These are phyloP conservation scores for Podospora comata DNA, from an alignment of 495 filamentous ascomycete species.

Conservation along the genomic window DNA sequence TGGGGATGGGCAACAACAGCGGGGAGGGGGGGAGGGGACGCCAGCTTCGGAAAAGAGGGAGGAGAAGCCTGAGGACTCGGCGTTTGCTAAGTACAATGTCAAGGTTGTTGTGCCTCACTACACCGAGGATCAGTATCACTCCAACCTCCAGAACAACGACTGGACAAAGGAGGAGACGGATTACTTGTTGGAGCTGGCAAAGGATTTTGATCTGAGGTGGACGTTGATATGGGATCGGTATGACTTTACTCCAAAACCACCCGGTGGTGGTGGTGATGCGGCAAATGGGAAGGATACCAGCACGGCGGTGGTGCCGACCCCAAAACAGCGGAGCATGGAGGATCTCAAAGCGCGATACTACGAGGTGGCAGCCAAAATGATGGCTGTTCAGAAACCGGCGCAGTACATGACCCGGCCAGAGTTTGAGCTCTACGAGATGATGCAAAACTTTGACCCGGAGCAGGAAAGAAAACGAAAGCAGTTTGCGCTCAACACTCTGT, in stretches of 20 bases:
- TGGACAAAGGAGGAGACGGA: conserved; percentile 94
- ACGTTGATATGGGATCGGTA: conserved; percentile 91
- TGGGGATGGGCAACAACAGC: conserved; percentile 18
- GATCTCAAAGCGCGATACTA: conserved; percentile 93
- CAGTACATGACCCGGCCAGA: conserved; percentile 82
- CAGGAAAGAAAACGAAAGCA: conserved; percentile 77
- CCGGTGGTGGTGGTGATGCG: conserved; percentile 31
- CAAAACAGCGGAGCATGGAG: conserved; percentile 67
- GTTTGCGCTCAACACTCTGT: conserved; percentile 73
- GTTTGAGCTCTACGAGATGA: conserved; percentile 74
- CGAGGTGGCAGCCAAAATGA: conserved; percentile 74
- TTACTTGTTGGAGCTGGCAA: conserved; percentile 70
- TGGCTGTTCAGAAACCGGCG: conserved; percentile 76
- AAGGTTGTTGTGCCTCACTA: conserved; percentile 71
- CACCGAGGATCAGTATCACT: conserved; percentile 79
- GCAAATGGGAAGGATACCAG: conserved; percentile 25
- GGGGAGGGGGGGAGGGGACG: conserved; percentile 7
- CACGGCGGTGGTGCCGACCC: conserved; percentile 47
- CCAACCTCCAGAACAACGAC: conserved; percentile 64
- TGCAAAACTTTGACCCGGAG: conserved; percentile 77
- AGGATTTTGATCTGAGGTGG: conserved; percentile 83
- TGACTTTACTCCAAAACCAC: conserved; percentile 59
- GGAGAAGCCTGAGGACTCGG: conserved; percentile 47
- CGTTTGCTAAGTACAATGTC: conserved; percentile 79
- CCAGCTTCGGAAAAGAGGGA: conserved; percentile 22